Evolutionary conservation across 768 basidiomycete genomes (phyloP).

Genomic region (Mycena galericulata): DNA sequence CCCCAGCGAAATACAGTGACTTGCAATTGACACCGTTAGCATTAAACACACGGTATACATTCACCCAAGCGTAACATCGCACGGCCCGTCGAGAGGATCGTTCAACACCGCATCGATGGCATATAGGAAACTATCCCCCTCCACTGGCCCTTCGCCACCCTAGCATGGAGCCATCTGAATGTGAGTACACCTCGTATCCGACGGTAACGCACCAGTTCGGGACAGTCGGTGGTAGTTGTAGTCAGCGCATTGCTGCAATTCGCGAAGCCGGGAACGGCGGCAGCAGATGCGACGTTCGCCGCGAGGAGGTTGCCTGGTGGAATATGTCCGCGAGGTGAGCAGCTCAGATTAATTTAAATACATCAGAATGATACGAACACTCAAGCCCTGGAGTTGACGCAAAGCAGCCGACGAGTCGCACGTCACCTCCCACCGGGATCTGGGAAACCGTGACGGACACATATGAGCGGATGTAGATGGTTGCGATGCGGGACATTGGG

Average conservation of each 20-base stretch:
- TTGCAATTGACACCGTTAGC: too few species aligned
- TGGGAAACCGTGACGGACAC: not conserved
- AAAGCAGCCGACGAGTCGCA: not conserved
- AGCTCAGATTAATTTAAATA: not conserved
- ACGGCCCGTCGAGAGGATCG: slow-evolving; percentile 14
- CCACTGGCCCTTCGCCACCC: not conserved
- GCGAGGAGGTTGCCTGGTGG: not conserved
- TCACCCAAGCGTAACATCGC: not conserved
- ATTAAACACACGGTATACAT: too few species aligned
- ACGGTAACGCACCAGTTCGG: not conserved
- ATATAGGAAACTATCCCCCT: not conserved
- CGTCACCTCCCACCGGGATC: not conserved
- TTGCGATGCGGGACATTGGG: not conserved
- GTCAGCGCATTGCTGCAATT: not conserved
- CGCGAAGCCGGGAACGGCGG: not conserved
- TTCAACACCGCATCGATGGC: not conserved
- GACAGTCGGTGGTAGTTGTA: not conserved
- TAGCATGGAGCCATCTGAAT: not conserved
- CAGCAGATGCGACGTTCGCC: not conserved
- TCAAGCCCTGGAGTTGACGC: not conserved
- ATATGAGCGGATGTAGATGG: not conserved
- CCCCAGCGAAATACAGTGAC: too few species aligned
- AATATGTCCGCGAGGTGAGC: not conserved
- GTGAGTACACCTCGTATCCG: not conserved
- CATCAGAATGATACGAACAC: not conserved